Conservation (phyloP, 2,329 filamentous ascomycete genomes). For the Ascochyta koolunga region DNA sequence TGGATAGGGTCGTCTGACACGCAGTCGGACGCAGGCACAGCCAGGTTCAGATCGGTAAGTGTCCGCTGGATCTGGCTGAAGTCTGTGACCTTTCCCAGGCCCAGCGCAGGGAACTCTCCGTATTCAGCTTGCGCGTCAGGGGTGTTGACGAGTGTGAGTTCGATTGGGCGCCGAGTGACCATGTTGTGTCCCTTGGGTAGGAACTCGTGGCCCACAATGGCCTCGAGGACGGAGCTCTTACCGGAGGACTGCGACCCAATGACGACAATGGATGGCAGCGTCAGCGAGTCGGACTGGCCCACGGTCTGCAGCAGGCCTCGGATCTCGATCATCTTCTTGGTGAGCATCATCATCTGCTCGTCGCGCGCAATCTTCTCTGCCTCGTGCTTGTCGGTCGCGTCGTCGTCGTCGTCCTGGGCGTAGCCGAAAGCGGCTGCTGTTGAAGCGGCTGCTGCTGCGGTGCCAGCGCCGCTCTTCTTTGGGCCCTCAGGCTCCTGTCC, state of each 20-base stretch:
- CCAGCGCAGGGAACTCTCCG: conserved; percentile 92
- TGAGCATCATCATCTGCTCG: conserved; percentile 99
- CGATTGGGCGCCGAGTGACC: conserved; percentile 95
- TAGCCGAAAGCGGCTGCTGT: conserved; percentile 81
- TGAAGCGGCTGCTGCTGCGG: conserved; percentile 70
- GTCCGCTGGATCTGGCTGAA: conserved; percentile 92
- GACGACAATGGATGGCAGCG: conserved; percentile 95
- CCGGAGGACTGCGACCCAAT: conserved; percentile 98
- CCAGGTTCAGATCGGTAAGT: conserved; percentile 90
- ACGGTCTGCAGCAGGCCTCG: conserved; percentile 88
- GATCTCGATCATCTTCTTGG: conserved; percentile 99
- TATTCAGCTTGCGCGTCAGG: conserved; percentile 87
- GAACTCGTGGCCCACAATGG: conserved; percentile 97
- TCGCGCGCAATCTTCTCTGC: conserved; percentile 76
- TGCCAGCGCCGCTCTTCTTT: conserved; percentile 61
- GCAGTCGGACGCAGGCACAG: conserved; percentile 88
- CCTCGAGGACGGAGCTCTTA: conserved; percentile 95
- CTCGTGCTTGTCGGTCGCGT: conserved; percentile 63
- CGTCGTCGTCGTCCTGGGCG: conserved; percentile 70
- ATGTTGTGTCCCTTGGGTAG: conserved; percentile 98
- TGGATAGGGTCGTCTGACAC: conserved; percentile 97
- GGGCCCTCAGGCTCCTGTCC: conserved; percentile 54
- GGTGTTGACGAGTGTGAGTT: conserved; percentile 94
- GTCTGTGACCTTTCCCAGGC: conserved; percentile 86
- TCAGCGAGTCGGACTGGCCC: conserved; percentile 86